Conservation (phyloP, 352 stramenopile genomes). For the Phytophthora sp. region DNA sequence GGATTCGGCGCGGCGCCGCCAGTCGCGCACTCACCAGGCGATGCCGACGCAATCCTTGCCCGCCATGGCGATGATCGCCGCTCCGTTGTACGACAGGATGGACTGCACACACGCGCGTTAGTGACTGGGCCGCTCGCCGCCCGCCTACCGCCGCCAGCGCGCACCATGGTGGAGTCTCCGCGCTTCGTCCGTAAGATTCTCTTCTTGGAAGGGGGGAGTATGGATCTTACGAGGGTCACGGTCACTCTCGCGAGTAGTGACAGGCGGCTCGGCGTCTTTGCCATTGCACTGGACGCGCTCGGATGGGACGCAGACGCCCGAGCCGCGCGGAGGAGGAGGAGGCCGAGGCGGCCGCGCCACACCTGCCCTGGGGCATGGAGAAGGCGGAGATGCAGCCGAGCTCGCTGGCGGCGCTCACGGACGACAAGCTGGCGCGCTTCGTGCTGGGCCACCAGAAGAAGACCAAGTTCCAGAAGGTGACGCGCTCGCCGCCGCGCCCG, state of each 20-base stretch:
- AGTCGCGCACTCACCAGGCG: slow-evolving; percentile 70
- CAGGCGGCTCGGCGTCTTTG: no score
- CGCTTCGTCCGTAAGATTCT: no score
- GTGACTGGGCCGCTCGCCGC: no score
- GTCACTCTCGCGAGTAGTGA: no score
- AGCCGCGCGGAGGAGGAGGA: slow-evolving; percentile 17
- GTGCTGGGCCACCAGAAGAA: slow-evolving; percentile 85
- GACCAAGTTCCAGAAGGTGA: slow-evolving; percentile 87
- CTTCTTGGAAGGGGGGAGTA: no score
- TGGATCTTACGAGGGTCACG: no score
- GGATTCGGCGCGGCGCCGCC: neutral
- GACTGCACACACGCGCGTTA: slow-evolving; percentile 38
- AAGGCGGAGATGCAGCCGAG: slow-evolving; percentile 71
- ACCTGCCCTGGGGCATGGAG: slow-evolving; percentile 70
- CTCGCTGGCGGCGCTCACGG: slow-evolving; percentile 67
- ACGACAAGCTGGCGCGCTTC: slow-evolving; percentile 83
- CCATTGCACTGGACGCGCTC: no score
- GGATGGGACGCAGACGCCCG: slow-evolving; percentile 19
- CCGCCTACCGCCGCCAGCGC: no score
- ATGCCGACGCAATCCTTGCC: slow-evolving; percentile 99
- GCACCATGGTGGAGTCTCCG: no score
- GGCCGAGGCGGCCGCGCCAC: neutral
- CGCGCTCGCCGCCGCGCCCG: neutral
- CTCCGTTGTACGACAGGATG: slow-evolving; percentile 98
- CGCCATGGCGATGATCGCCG: slow-evolving; percentile 98